These are phyloP conservation scores for Vicia villosa DNA, from an alignment of 306 rosid species.

Conservation along the genomic window DNA sequence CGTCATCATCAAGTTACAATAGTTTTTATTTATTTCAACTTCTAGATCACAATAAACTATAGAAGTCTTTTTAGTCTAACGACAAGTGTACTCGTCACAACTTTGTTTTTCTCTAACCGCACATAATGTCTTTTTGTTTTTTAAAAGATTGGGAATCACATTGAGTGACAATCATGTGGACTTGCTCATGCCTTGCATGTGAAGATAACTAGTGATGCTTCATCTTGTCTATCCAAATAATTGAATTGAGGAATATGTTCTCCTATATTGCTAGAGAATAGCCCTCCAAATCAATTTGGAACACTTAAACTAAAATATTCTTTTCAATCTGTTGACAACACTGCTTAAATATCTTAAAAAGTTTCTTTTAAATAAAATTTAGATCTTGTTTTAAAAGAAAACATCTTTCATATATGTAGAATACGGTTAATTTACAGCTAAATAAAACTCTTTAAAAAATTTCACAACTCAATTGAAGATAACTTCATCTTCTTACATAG, in stretches of 20 bases:
- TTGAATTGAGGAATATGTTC: background rate
- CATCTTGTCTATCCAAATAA: background rate
- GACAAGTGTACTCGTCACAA: background rate
- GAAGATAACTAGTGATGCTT: constrained; percentile 13
- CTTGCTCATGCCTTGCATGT: constrained; percentile 5
- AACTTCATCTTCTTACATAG: too few relatives aligned
- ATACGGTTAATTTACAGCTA: too few relatives aligned
- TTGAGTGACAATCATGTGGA: constrained; percentile 21
- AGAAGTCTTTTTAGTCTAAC: background rate
- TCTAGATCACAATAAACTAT: background rate
- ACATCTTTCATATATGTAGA: too few relatives aligned
- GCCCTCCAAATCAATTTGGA: constrained; percentile 12
- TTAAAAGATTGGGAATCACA: constrained; percentile 2
- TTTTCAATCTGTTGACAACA: too few relatives aligned
- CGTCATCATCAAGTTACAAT: background rate
- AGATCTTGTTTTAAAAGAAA: too few relatives aligned
- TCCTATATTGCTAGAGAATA: constrained; percentile 5
- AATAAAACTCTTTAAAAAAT: too few relatives aligned
- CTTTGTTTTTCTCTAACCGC: constrained; percentile 3
- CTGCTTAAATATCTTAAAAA: too few relatives aligned
- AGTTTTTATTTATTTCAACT: background rate
- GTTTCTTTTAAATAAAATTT: too few relatives aligned
- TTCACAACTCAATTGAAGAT: too few relatives aligned
- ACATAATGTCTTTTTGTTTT: constrained; percentile 1
- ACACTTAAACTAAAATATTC: background rate